Percentiles rank a stretch among this genome's conserved stretches.
Evolutionary conservation across 1,139 yeast species (phyloP).

Genomic region (Candida tropicalis): DNA sequence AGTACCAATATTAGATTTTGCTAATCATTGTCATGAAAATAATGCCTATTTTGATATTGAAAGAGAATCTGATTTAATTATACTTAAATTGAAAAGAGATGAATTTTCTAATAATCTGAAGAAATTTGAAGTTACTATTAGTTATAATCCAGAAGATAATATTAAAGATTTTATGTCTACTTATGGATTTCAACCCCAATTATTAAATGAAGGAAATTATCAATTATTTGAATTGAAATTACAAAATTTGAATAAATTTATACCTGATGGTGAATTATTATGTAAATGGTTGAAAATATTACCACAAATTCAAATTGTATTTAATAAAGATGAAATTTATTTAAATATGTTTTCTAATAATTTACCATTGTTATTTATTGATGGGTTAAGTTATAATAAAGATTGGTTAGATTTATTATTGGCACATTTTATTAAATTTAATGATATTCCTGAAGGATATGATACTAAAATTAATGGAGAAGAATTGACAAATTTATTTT

Average conservation of each 20-base stretch:
- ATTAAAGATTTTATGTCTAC: slow-evolving; percentile 47
- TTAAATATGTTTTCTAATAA: slow-evolving; percentile 21
- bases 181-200: slow-evolving; percentile 60
- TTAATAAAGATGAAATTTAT: slow-evolving; percentile 18
- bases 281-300: slow-evolving; percentile 31
- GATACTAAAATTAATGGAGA: slow-evolving; percentile 17
- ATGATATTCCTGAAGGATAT: slow-evolving; percentile 13
- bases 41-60: slow-evolving; percentile 70
- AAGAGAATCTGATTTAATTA: slow-evolving; percentile 43
- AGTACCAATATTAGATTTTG: slow-evolving; percentile 70
- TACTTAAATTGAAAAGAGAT: slow-evolving; percentile 30
- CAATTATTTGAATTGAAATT: slow-evolving; percentile 20
- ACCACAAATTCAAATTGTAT: slow-evolving; percentile 27
- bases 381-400: slow-evolving; percentile 18
- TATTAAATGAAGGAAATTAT: slow-evolving; percentile 1
- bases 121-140: slow-evolving; percentile 39
- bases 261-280: slow-evolving; percentile 12
- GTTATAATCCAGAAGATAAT: slow-evolving; percentile 52
- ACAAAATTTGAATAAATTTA: slow-evolving; percentile 7
- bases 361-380: slow-evolving; percentile 21
- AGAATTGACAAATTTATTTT: slow-evolving; percentile 19
- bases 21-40: slow-evolving; percentile 51
- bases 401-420: slow-evolving; percentile 19
- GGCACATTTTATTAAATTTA: slow-evolving; percentile 14
- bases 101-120: slow-evolving; percentile 14